These are phyloP conservation scores for Eimeria acervulina DNA, from an alignment of 169 alveolate genomes.

Conservation along the genomic window DNA sequence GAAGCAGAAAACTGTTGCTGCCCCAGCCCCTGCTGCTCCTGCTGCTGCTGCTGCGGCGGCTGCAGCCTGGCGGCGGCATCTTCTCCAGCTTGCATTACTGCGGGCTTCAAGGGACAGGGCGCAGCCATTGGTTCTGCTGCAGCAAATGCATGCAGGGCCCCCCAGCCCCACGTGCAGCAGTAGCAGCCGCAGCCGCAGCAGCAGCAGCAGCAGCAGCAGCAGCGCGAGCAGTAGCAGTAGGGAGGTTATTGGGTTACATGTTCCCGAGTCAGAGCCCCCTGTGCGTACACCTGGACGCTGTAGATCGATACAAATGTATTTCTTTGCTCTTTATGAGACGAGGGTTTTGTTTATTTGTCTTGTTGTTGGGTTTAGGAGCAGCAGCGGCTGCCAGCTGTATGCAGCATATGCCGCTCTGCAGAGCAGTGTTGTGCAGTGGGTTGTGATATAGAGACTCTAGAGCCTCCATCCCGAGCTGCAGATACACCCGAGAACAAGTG, in stretches of 20 bases:
- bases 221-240: too few species aligned
- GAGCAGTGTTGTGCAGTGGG: neutral
- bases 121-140: neutral
- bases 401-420: neutral
- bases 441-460: neutral
- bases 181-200: constrained; percentile 10
- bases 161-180: neutral
- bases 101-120: too few species aligned
- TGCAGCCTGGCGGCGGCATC: neutral
- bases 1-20: neutral
- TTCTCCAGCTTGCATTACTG: neutral
- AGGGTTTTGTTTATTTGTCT: neutral
- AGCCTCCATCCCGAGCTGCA: neutral
- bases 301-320: neutral
- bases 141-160: neutral
- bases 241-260: neutral
- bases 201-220: too few species aligned
- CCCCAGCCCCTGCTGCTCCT: neutral
- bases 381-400: neutral
- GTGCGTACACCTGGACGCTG: neutral
- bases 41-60: constrained; percentile 30
- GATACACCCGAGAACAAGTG: neutral
- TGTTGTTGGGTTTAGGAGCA: neutral
- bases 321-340: neutral
- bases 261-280: neutral